A percentile compares a stretch with the other conserved stretches of the same genome.
Conservation (phyloP, 441 rosid species). For the Gossypium aridum region DNA sequence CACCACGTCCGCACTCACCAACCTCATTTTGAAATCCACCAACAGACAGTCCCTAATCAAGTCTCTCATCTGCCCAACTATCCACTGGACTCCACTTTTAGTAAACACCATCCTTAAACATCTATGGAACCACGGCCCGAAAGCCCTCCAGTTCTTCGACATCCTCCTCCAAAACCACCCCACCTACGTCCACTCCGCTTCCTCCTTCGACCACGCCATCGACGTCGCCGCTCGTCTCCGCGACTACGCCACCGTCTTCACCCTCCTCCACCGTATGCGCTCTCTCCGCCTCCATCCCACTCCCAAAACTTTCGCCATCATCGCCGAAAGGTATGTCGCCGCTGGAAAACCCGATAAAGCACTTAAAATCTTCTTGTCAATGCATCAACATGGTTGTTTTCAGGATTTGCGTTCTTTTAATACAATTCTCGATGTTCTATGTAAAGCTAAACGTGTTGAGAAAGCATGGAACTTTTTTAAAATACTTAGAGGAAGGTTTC, state of each 20-base stretch:
- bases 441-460: conserved; percentile 68
- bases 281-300: conserved; percentile 62
- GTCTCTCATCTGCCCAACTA: conserved; percentile 34
- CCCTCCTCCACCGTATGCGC: conserved; percentile 64
- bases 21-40: conserved; percentile 37
- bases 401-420: conserved; percentile 74
- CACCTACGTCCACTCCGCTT: conserved; percentile 39
- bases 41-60: conserved; percentile 27
- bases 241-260: conserved; percentile 41
- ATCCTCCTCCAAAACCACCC: conserved; percentile 49
- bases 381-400: conserved; percentile 72
- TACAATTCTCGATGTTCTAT: conserved; percentile 70
- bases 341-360: conserved; percentile 74
- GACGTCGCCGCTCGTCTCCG: conserved; percentile 84
- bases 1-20: conserved; percentile 29
- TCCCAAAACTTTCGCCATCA: conserved; percentile 58
- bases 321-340: conserved; percentile 69
- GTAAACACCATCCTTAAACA: conserved; percentile 63
- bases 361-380: conserved; percentile 58
- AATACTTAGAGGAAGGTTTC: conserved; percentile 52
- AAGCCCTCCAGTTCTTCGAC: conserved; percentile 73
- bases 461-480: conserved; percentile 66
- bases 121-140: conserved; percentile 85
- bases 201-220: conserved; percentile 85
- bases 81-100: conserved; percentile 58